Evolutionary conservation across 805 yeast species (phyloP).

Genomic region (Ogataea ramenticola): DNA sequence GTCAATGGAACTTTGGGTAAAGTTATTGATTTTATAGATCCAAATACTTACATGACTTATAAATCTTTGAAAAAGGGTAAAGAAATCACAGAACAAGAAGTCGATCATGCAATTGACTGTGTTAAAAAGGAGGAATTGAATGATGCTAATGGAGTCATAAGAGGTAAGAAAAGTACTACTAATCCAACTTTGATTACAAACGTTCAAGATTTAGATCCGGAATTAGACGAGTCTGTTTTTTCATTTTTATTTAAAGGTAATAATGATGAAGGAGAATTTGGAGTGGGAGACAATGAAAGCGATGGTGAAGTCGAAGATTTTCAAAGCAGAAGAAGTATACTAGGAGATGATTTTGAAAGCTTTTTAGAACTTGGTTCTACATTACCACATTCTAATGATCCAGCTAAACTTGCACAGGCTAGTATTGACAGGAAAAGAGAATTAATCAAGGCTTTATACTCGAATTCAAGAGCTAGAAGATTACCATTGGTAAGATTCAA

Average conservation of each 20-base stretch:
- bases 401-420: not conserved
- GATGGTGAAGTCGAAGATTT: too few species aligned
- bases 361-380: too few species aligned
- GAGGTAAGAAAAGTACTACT: too few species aligned
- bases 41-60: slow-evolving; percentile 39
- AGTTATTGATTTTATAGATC: slow-evolving; percentile 40
- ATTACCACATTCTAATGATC: not conserved
- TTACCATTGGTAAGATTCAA: slow-evolving; percentile 77
- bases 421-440: slow-evolving; percentile 34
- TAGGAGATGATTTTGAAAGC: too few species aligned
- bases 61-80: slow-evolving; percentile 14
- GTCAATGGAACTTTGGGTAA: slow-evolving; percentile 77
- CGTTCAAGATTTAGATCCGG: slow-evolving; percentile 8
- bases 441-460: slow-evolving; percentile 34
- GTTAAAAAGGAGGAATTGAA: not conserved
- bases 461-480: slow-evolving; percentile 37
- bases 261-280: slow-evolving; percentile 13
- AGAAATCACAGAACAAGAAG: slow-evolving; percentile 11
- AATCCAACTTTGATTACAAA: slow-evolving; percentile 9
- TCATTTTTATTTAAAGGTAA: slow-evolving; percentile 24
- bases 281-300: too few species aligned
- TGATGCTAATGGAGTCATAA: too few species aligned
- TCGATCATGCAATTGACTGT: slow-evolving; percentile 8
- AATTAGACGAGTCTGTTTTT: slow-evolving; percentile 41
- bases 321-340: too few species aligned